Evolutionary conservation across 192 early-diverging fungal species (phyloP).

Genomic region (Coemansia sp.): DNA sequence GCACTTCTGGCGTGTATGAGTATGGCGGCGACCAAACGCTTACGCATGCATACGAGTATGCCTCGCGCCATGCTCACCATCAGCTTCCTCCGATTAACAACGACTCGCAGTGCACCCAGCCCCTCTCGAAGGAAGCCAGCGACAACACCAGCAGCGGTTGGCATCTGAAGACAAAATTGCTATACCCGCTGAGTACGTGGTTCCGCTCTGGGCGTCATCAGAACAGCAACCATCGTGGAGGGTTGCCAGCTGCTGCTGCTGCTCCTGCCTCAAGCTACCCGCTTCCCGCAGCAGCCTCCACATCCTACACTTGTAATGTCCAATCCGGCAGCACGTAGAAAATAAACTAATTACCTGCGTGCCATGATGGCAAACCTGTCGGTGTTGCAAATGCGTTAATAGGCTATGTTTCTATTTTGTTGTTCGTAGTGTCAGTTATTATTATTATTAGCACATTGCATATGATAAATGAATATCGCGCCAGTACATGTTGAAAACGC

Average conservation of each 20-base stretch:
- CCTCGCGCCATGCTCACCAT: background rate
- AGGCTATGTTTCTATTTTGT: too few species aligned
- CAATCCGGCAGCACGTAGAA: background rate
- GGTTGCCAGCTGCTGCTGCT: background rate
- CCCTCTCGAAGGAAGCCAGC: background rate
- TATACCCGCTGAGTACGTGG: constrained; percentile 50
- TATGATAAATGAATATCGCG: background rate
- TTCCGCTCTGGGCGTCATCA: constrained; percentile 49
- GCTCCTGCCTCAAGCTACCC: constrained; percentile 2
- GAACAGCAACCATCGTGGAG: constrained; percentile 1
- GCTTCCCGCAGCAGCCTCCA: background rate
- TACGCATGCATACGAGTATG: constrained; percentile 1
- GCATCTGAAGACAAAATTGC: constrained; percentile 46
- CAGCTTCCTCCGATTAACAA: too few species aligned
- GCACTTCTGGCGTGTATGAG: background rate
- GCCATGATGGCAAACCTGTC: too few species aligned
- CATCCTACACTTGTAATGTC: background rate
- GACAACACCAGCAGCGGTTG: constrained; percentile 18
- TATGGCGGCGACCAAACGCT: constrained; percentile 10
- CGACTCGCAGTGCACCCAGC: background rate
- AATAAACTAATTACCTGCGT: background rate
- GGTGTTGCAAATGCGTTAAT: too few species aligned
- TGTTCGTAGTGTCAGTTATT: too few species aligned
- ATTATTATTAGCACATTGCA: too few species aligned
- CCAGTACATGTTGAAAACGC: background rate